Evolutionary conservation across 257 asterid species (phyloP).

Genomic region (Ehretia macrophylla): DNA sequence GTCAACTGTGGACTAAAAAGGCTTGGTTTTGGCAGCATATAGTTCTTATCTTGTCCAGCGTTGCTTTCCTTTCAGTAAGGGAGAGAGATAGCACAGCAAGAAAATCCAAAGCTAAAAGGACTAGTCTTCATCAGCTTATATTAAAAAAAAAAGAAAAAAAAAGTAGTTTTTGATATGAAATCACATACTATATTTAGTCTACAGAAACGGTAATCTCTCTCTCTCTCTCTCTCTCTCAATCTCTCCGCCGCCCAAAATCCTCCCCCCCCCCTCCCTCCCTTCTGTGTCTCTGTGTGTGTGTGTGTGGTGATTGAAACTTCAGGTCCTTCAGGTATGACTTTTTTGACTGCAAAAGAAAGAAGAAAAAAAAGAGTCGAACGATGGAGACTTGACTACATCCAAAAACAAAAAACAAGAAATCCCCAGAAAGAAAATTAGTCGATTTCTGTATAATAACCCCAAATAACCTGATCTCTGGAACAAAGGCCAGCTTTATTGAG

Average conservation of each 20-base stretch:
- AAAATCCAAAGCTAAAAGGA: constrained; percentile 23
- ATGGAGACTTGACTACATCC: constrained; percentile 67
- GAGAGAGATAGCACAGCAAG: constrained; percentile 14
- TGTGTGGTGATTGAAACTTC: constrained; percentile 17
- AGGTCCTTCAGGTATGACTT: constrained; percentile 34
- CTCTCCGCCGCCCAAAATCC: too few species aligned
- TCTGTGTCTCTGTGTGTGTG: constrained; percentile 17
- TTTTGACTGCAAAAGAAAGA: constrained; percentile 44
- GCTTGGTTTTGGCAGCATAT: too few species aligned
- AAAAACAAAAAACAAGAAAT: constrained; percentile 17
- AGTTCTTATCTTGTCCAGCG: too few species aligned
- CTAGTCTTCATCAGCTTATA: constrained; percentile 43
- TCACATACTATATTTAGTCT: constrained; percentile 3
- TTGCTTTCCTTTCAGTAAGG: neutral
- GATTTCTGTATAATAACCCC: constrained; percentile 26
- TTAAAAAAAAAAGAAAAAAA: neutral
- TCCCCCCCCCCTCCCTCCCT: too few species aligned
- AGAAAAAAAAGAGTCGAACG: constrained; percentile 39
- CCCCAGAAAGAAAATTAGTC: constrained; percentile 21
- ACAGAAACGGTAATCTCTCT: constrained; percentile 14
- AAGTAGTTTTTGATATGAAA: constrained; percentile 6
- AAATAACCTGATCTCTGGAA: constrained; percentile 32
- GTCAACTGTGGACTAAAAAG: neutral
- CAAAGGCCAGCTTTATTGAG: constrained; percentile 54
- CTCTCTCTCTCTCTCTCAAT: too few species aligned